These are phyloP conservation scores for Penstemon davidsonii DNA, from an alignment of 257 asterid genomes.

Conservation along the genomic window DNA sequence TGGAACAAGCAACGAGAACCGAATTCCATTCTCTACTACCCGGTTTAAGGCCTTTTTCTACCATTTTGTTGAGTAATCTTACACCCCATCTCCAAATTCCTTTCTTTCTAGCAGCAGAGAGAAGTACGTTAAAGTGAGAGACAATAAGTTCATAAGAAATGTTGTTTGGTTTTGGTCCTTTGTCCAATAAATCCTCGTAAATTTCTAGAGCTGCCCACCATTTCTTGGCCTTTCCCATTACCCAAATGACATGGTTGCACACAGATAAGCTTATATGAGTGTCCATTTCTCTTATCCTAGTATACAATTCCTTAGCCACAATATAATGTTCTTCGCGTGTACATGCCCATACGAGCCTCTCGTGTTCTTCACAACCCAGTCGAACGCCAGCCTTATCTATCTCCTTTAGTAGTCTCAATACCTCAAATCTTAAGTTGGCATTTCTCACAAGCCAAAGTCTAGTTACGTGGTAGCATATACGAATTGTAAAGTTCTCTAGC, in stretches of 20 bases:
- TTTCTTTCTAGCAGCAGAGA: conserved; percentile 73
- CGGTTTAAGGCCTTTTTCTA: conserved; percentile 90
- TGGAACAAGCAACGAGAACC: conserved; percentile 88
- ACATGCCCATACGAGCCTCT: conserved; percentile 90
- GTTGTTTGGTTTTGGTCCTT: conserved; percentile 84
- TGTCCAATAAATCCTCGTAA: conserved; percentile 84
- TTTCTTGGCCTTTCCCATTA: conserved; percentile 89
- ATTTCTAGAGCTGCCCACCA: conserved; percentile 99
- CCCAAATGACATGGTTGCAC: conserved; percentile 90
- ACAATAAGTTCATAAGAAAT: conserved; percentile 76
- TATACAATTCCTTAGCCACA: conserved; percentile 78
- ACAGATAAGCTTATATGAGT: conserved; percentile 72
- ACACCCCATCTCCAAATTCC: conserved; percentile 98
- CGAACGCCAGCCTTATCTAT: conserved; percentile 67
- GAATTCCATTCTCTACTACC: conserved; percentile 86
- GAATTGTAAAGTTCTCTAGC: conserved; percentile 63
- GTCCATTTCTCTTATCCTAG: conserved; percentile 65
- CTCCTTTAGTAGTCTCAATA: conserved; percentile 59
- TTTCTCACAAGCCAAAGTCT: conserved; percentile 67
- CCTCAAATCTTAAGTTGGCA: conserved; percentile 46
- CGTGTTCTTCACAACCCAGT: conserved; percentile 51
- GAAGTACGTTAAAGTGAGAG: conserved; percentile 72
- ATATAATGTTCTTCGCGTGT: conserved; percentile 70
- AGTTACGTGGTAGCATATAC: conserved; percentile 79
- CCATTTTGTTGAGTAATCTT: conserved; percentile 81